Evolutionary conservation across 768 basidiomycete genomes (phyloP).

Genomic region (Myochromella boudieri): DNA sequence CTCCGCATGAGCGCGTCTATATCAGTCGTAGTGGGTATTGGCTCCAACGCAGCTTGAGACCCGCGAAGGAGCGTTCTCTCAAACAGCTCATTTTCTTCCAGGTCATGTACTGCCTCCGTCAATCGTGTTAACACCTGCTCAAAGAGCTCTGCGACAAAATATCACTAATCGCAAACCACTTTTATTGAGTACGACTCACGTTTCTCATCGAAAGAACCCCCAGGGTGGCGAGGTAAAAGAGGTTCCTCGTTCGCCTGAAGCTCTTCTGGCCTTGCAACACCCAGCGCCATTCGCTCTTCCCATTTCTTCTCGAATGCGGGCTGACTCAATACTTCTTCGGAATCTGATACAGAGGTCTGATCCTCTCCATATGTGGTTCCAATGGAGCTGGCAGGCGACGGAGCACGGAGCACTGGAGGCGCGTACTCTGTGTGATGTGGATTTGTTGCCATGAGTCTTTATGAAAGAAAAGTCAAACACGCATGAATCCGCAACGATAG

Average conservation of each 20-base stretch:
- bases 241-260: constrained; percentile 37
- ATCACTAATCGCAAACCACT: not conserved
- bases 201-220: constrained; percentile 30
- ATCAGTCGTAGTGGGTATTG: constrained; percentile 41
- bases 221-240: constrained; percentile 29
- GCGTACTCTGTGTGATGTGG: constrained; percentile 45
- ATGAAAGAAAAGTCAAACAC: not conserved
- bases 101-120: constrained; percentile 33
- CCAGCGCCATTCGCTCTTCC: constrained; percentile 36
- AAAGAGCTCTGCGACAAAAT: constrained; percentile 24
- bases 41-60: constrained; percentile 43
- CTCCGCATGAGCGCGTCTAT: constrained; percentile 51
- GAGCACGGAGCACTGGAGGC: constrained; percentile 44
- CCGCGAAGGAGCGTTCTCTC: constrained; percentile 47
- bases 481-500: too few species aligned
- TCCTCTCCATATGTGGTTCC: constrained; percentile 46
- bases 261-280: constrained; percentile 39
- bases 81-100: constrained; percentile 50
- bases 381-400: constrained; percentile 54
- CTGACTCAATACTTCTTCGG: constrained; percentile 37
- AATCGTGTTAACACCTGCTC: constrained; percentile 38
- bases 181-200: constrained; percentile 25
- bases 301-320: constrained; percentile 43
- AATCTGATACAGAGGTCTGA: constrained; percentile 45
- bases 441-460: constrained; percentile 20